Conservation (phyloP, 2,329 filamentous ascomycete genomes). For the Xylariaceae sp. region DNA sequence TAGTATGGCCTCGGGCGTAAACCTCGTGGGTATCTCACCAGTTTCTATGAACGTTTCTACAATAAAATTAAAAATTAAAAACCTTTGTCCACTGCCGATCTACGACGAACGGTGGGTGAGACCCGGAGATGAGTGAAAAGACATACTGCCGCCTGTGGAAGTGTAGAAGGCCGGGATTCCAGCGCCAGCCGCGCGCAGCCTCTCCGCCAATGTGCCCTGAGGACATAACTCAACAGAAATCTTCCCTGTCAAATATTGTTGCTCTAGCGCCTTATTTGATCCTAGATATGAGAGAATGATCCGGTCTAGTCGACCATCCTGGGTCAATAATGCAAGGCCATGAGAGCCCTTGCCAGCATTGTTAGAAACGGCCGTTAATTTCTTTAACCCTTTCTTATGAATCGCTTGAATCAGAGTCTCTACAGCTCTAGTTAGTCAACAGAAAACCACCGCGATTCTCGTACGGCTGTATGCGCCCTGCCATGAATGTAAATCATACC, state of each 20-base stretch:
- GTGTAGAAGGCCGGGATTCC: conserved; percentile 85
- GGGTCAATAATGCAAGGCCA: conserved; percentile 71
- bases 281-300: conserved; percentile 79
- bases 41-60: conserved; percentile 70
- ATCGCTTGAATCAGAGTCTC: conserved; percentile 77
- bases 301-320: conserved; percentile 72
- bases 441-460: too few relatives aligned
- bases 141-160: conserved; percentile 70
- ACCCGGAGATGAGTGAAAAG: background rate
- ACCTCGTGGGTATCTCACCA: conserved; percentile 69
- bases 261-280: conserved; percentile 77
- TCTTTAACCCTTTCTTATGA: conserved; percentile 61
- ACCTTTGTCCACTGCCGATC: background rate
- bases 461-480: too few relatives aligned
- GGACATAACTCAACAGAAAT: conserved; percentile 78
- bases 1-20: conserved; percentile 64
- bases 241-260: conserved; percentile 75
- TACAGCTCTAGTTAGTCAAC: conserved; percentile 30
- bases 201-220: conserved; percentile 75
- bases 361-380: conserved; percentile 79
- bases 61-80: too few relatives aligned
- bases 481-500: conserved; percentile 48
- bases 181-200: conserved; percentile 73
- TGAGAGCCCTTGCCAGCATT: conserved; percentile 75
- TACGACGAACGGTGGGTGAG: background rate